Base-by-base conservation (phyloP, 1,284 basidiomycete genomes). In the Cutaneotrichosporon mucoides region DNA sequence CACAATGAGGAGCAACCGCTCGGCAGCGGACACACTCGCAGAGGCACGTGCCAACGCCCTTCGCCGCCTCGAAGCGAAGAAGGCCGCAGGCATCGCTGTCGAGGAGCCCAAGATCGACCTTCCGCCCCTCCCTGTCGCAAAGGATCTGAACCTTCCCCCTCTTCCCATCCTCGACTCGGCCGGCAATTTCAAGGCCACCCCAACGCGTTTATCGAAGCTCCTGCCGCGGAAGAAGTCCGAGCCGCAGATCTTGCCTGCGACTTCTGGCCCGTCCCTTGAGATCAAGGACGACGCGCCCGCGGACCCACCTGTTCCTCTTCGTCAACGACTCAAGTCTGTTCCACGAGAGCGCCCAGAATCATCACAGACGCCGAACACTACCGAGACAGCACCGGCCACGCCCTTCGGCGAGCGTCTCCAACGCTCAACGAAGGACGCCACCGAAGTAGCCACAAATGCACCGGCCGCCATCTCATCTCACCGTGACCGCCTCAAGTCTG, bases 31-130 rank as follows among this genome's bases (percentile, higher is more conserved):
- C 53, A 73, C 69, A 6, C 61, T 77, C 6, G 75, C 73, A 0
- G 66, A 67, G 35, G 75, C 75, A 6, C 67, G 72, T 16, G 72
- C 73, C 11, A 77, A 77, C 42, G 75, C 75, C 2, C 52, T 76
- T 7, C 66, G 66, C 35, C 66, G 75, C 13, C 59, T 69, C 15
- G 70, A 77, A 53, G 73, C 67, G 33, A 70, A 68, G 57, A 68
- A 69, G 62, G 68, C 65, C 38, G 73, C 69, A 5, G 62, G 62
- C 5, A 46, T 60, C 11, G 35, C 46, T 1, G 51, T 64, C 3
- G 42, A 53, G n/a, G 56, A 58, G 54, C 51, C 51, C 37, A 56
- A 53, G 47, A 41, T 61, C 38, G 62, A 64, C 9, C 54, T 63
- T 11, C 58, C 58, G 5, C 55, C 61, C 8, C 38, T 57, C 9